phyloP scores from a whole-genome alignment of 805 yeast species.

The Myxozyma geophila region DNA sequence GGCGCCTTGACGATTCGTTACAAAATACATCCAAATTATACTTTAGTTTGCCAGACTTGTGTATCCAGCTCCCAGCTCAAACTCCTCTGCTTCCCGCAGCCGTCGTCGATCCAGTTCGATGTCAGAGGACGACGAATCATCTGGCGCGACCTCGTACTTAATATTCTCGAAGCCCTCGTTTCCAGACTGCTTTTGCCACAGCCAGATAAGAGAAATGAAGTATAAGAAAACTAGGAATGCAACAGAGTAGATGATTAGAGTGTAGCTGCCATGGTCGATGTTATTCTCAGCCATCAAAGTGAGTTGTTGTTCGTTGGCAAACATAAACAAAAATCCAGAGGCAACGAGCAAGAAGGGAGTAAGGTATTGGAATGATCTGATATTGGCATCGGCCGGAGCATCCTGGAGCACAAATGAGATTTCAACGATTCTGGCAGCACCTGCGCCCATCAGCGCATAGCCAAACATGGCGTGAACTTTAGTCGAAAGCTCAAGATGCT shows the following conservation, averaged over 20 bases:
- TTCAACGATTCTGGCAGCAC: conserved; percentile 74
- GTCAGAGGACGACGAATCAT: conserved; percentile 29
- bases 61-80: conserved; percentile 17
- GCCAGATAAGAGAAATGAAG: conserved; percentile 46
- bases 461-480: conserved; percentile 91
- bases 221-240: conserved; percentile 70
- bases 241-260: conserved; percentile 69
- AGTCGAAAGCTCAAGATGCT: conserved; percentile 74
- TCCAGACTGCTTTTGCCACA: conserved; percentile 20
- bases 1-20: too few species aligned
- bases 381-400: conserved; percentile 50
- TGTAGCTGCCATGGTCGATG: conserved; percentile 84
- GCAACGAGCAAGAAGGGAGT: conserved; percentile 75
- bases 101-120: conserved; percentile 27
- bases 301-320: conserved; percentile 90
- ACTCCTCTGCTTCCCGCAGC: conserved; percentile 25
- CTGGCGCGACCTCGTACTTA: conserved; percentile 31
- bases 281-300: conserved; percentile 69
- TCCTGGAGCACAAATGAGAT: conserved; percentile 78
- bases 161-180: conserved; percentile 1
- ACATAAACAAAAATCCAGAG: conserved; percentile 84
- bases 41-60: neutral
- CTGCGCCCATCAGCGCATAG: conserved; percentile 75
- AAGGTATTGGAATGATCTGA: conserved; percentile 79
- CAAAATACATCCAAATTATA: neutral